Evolutionary conservation across 2,329 filamentous ascomycete species (phyloP).

Genomic region (Colletotrichum limetticola): DNA sequence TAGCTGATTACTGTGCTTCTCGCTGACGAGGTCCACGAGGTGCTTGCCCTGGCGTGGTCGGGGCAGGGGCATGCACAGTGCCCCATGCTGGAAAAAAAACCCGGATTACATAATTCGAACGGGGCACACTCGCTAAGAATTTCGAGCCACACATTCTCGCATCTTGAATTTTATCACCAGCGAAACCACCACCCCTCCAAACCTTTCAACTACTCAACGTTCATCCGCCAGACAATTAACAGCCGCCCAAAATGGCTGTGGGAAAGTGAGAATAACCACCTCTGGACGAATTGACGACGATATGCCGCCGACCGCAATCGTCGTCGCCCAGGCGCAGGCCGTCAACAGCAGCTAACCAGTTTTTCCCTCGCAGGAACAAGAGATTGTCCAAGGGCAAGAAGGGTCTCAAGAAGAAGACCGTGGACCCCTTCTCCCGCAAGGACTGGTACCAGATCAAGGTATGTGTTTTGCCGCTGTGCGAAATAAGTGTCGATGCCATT

Average conservation of each 20-base stretch:
- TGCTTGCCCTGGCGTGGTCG: neutral
- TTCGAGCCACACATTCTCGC: conserved; percentile 40
- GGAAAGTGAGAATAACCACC: conserved; percentile 60
- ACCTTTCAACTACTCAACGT: conserved; percentile 54
- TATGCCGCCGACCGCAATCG: neutral
- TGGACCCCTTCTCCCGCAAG: conserved; percentile 98
- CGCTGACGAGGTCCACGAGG: too few relatives aligned
- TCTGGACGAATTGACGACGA: neutral
- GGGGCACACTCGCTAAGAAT: conserved; percentile 38
- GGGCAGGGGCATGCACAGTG: conserved; percentile 17
- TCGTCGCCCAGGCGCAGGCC: conserved; percentile 30
- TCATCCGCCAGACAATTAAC: conserved; percentile 57
- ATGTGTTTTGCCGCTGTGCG: conserved; percentile 40
- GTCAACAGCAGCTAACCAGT: conserved; percentile 37
- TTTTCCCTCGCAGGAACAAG: conserved; percentile 81
- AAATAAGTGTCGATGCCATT: conserved; percentile 25
- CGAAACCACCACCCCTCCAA: conserved; percentile 51
- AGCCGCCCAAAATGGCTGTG: conserved; percentile 67
- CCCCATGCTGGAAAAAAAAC: accelerated
- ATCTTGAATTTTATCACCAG: conserved; percentile 44
- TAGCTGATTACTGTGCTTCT: neutral
- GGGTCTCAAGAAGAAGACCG: conserved; percentile 99
- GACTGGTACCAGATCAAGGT: conserved; percentile 99
- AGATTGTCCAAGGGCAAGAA: conserved; percentile 99
- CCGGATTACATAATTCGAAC: conserved; percentile 30